Evolutionary conservation across 768 basidiomycete species (phyloP), one percentile per base, ranked within the genome.

Genomic region (Boletales sp.): DNA sequence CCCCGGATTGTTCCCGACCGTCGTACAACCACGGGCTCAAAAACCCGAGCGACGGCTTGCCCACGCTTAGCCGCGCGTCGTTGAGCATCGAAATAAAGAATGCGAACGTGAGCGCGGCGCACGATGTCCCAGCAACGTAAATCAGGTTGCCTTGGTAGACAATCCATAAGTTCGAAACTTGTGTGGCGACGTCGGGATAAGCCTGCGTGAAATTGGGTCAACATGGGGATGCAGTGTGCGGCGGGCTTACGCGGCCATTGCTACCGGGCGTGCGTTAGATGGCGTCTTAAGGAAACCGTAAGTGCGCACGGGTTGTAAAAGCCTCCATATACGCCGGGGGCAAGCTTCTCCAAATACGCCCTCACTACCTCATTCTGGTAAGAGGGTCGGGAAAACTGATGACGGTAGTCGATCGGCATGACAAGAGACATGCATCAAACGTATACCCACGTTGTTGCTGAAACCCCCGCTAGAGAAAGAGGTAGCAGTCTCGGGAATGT

Each of bases 381-480:
- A 0, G 35, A 5, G 5, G 85, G 85, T 19, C 77, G 77, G 18
- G 55, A 0, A 62, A 82, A 84, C 80, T 84, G 48, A 29, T 21
- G 9, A 19, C 2, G 18, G 21, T 5, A 21, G 11, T 30, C 40
- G 7, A 14, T 51, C 38, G 37, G 34, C 12, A 48, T 14, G 36
- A 18, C 9, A 12, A 34, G 8, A 72, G 21, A 19, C 17, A 5
- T 18, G 10, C 17, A 11, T 1, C 10, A 14, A 27, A 45, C 15
- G 17, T 17, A 13, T 9, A 17, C 39, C 76, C 54, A 85, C 84
- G 45, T 80, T 79, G 53, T 84, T 73, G 61, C 84, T 86, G 69
- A 88, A 90, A 3, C 87, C 86, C 32, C 87, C 87, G 1, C 85
- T 84, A 12, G 84, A 86, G 70, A 87, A 84, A 54, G 45, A 62